Base-by-base conservation (phyloP, 257 asterid genomes). In the Solanum clarkiae region DNA sequence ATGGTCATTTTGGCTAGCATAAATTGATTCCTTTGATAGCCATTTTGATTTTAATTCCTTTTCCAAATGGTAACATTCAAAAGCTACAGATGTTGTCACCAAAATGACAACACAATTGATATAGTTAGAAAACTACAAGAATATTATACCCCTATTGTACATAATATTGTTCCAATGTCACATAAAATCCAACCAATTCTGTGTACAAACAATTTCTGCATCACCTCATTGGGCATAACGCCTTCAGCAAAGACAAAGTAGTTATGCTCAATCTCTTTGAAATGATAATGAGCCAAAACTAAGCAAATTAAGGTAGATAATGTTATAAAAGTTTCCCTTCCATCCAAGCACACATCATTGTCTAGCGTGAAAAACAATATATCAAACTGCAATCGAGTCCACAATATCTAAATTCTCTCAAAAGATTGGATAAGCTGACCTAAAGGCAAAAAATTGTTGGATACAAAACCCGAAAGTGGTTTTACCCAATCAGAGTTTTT, bases 371-470 rank as follows among this genome's bases (percentile, higher is more conserved):
- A 83, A 68, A 14, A 51, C 81, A 17, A 13, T 32, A 12, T 20
- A 60, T 56, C 66, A 56, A 82, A 13, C 36, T 45, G 63, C 24
- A n/a, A 51, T 66, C 40, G n/a, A 74, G 26, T 49, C 6, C 45
- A 8, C 74, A 70, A 29, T 68, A 57, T 45, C 32, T 14, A 45
- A 49, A 29, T 29, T 68, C 57, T 24, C 14, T 63, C 57, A 42
- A 55, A 42, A 18, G 80, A 42, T 42, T 70, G 29, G 54, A 70
- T 70, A 18, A 69, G 17, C 91, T 85, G 84, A 94, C 98, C 96
- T 85, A 96, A 75, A 10, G 99, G 98, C 59, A 96, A 92, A 84
- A 94, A 94, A 86, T 96, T 96, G 86, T 90, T 84, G 8, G 94
- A 86, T 47, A 88, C 94, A 84, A 93, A 91, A 80, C 88, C 90